Percentiles rank a stretch among this genome's conserved stretches.
Evolutionary conservation across 2,329 filamentous ascomycete species (phyloP).

Genomic region (Dactylellina parvicollis): DNA sequence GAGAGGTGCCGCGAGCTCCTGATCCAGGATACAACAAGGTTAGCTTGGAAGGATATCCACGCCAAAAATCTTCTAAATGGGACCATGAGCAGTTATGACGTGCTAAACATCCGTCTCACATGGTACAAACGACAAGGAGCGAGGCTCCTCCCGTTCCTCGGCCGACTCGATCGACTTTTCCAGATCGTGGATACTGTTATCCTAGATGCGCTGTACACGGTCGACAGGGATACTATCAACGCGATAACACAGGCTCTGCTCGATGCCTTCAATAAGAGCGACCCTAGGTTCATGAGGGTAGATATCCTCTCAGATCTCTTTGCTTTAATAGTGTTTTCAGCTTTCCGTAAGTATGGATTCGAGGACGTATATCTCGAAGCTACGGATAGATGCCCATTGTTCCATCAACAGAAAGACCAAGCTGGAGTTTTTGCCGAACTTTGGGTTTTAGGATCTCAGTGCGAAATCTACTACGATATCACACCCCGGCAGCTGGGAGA

Average conservation of each 20-base stretch:
- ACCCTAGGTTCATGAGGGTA: constrained; percentile 57
- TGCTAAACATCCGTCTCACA: constrained; percentile 57
- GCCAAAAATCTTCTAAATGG: constrained; percentile 34
- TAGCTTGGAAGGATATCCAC: constrained; percentile 42
- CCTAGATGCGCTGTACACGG: constrained; percentile 59
- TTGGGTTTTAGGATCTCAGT: constrained; percentile 72
- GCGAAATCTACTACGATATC: constrained; percentile 71
- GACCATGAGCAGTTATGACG: constrained; percentile 57
- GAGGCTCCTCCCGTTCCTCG: constrained; percentile 54
- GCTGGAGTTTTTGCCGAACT: constrained; percentile 72
- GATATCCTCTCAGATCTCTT: constrained; percentile 67
- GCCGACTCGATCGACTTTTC: constrained; percentile 57
- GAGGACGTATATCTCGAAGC: constrained; percentile 73
- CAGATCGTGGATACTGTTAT: constrained; percentile 58
- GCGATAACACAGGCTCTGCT: constrained; percentile 61
- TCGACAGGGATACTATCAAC: constrained; percentile 60
- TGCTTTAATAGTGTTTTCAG: constrained; percentile 69
- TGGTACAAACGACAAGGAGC: constrained; percentile 57
- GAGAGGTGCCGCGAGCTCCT: constrained; percentile 30
- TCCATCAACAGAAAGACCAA: constrained; percentile 71
- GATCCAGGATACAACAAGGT: constrained; percentile 35
- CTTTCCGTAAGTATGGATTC: constrained; percentile 68
- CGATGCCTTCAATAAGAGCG: constrained; percentile 58
- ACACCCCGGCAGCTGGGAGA: constrained; percentile 65
- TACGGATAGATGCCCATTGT: constrained; percentile 71